Conservation (phyloP, 2,329 filamentous ascomycete species). For the Moelleriella libera region DNA sequence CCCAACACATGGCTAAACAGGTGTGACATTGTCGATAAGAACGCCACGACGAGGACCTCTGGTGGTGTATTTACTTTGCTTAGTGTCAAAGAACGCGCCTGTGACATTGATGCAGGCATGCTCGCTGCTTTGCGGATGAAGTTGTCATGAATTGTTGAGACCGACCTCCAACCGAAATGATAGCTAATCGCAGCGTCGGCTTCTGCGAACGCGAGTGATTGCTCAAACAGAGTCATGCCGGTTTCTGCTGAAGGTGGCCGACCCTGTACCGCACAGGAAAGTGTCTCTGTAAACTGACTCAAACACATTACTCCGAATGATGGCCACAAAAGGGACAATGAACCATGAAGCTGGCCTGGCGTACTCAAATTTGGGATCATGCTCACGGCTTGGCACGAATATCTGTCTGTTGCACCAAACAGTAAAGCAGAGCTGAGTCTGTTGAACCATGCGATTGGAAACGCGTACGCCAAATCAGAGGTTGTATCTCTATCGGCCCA, state of each 20-base stretch:
- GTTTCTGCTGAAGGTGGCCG: conserved; percentile 69
- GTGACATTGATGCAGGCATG: conserved; percentile 24
- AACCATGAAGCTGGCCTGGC: conserved; percentile 52
- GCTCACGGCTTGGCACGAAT: conserved; percentile 59
- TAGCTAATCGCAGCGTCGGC: conserved; percentile 78
- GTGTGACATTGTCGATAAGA: conserved; percentile 83
- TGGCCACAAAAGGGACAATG: conserved; percentile 63
- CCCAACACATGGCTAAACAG: conserved; percentile 73
- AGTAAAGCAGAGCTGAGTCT: conserved; percentile 57
- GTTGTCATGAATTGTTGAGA: conserved; percentile 32
- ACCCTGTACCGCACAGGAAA: conserved; percentile 80
- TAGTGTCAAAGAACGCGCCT: conserved; percentile 54
- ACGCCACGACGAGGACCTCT: conserved; percentile 72
- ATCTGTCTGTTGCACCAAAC: conserved; percentile 57
- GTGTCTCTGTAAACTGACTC: conserved; percentile 78
- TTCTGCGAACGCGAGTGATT: conserved; percentile 90
- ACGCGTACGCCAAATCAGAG: conserved; percentile 55
- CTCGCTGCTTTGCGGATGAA: conserved; percentile 12
- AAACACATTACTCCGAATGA: conserved; percentile 56
- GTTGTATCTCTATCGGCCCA: conserved; percentile 54
- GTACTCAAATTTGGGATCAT: conserved; percentile 50
- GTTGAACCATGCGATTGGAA: conserved; percentile 57
- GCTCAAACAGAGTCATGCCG: conserved; percentile 92
- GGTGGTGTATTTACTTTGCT: conserved; percentile 76
- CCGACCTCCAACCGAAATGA: conserved; percentile 58